Conservation (phyloP, 306 rosid species). For the Citrullus amarus region DNA sequence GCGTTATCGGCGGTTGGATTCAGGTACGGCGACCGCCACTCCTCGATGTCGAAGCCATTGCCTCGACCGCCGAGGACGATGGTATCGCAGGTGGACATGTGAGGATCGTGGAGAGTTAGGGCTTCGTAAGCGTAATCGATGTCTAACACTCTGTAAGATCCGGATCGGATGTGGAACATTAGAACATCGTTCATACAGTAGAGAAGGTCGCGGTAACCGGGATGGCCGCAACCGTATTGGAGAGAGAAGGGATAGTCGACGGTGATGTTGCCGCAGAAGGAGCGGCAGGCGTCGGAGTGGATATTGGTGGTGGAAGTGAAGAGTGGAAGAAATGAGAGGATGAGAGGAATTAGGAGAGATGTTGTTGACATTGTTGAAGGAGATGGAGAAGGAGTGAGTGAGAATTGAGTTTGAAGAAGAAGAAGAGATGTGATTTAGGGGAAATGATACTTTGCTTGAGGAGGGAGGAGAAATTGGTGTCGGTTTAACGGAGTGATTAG, state of each 20-base stretch:
- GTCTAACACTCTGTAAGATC: constrained; percentile 75
- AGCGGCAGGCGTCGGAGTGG: constrained; percentile 41
- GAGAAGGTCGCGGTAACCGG: constrained; percentile 78
- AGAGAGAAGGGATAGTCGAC: constrained; percentile 78
- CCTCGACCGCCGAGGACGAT: constrained; percentile 60
- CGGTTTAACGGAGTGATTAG: constrained; percentile 14
- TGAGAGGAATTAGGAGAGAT: constrained; percentile 11
- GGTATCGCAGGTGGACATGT: constrained; percentile 69
- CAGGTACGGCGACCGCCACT: constrained; percentile 75
- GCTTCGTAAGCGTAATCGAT: constrained; percentile 88
- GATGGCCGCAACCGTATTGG: constrained; percentile 87
- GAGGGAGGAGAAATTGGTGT: constrained; percentile 4
- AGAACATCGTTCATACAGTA: constrained; percentile 81
- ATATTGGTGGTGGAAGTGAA: neutral
- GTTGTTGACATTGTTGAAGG: neutral
- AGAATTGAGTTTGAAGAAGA: constrained; percentile 2
- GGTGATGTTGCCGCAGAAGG: constrained; percentile 86
- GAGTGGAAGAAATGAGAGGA: constrained; percentile 12
- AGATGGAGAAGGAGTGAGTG: neutral
- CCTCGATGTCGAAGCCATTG: constrained; percentile 66
- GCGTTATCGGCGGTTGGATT: constrained; percentile 65
- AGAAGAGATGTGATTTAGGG: neutral
- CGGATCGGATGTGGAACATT: constrained; percentile 80
- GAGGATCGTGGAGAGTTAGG: constrained; percentile 83
- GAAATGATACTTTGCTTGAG: constrained; percentile 38